A percentile compares a stretch with the other conserved stretches of the same genome.
These are phyloP conservation scores for Neocucurbitaria cava DNA, from an alignment of 2,329 filamentous ascomycete genomes.

Conservation along the genomic window DNA sequence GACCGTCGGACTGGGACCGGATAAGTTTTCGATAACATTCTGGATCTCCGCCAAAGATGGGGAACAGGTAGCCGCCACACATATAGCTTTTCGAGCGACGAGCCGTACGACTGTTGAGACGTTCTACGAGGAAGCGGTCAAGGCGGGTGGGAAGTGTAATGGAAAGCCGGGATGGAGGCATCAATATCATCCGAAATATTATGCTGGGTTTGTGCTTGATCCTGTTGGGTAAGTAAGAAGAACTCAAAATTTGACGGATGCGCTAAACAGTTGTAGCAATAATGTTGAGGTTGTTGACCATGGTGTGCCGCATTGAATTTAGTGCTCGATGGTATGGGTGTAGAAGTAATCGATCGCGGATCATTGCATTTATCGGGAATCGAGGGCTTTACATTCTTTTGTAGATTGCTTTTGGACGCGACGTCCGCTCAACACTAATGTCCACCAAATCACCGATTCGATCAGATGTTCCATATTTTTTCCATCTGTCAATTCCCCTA, in stretches of 20 bases:
- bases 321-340: neutral
- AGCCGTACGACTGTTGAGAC: slow-evolving; percentile 22
- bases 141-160: slow-evolving; percentile 35
- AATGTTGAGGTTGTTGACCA: slow-evolving; percentile 33
- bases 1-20: slow-evolving; percentile 24
- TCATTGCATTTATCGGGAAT: neutral
- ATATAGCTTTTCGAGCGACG: slow-evolving; percentile 29
- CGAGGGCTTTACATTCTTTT: neutral
- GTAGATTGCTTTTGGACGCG: neutral
- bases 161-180: slow-evolving; percentile 31
- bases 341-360: neutral
- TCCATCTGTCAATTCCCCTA: neutral
- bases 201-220: slow-evolving; percentile 36
- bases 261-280: slow-evolving; percentile 18
- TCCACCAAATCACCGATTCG: neutral
- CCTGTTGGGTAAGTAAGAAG: slow-evolving; percentile 28
- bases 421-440: neutral
- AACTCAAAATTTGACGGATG: neutral
- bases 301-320: slow-evolving; percentile 3
- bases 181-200: slow-evolving; percentile 36
- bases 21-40: slow-evolving; percentile 13
- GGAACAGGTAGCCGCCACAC: slow-evolving; percentile 6
- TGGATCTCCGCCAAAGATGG: slow-evolving; percentile 24
- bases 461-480: neutral
- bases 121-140: slow-evolving; percentile 30